These are phyloP conservation scores for Fusarium multiceps DNA, from an alignment of 2,329 filamentous ascomycete species.

Conservation along the genomic window DNA sequence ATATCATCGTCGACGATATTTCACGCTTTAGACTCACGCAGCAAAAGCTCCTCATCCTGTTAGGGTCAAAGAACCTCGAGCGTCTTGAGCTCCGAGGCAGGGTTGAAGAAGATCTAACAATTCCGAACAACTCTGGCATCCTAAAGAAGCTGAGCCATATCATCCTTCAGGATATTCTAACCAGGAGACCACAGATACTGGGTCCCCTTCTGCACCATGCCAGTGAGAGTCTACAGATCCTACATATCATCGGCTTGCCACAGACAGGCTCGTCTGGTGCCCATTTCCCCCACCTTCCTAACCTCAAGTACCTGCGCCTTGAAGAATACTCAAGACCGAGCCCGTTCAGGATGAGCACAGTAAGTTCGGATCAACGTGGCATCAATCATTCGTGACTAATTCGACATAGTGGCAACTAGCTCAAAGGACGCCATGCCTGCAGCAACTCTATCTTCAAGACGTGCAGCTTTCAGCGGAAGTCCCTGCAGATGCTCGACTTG, in stretches of 20 bases:
- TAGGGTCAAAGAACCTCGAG: conserved; percentile 46
- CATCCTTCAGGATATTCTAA: conserved; percentile 38
- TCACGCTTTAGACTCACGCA: conserved; percentile 47
- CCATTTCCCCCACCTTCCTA: conserved; percentile 42
- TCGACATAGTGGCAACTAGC: conserved; percentile 42
- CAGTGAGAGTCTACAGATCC: conserved; percentile 38
- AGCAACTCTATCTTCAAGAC: conserved; percentile 50
- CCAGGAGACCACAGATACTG: conserved; percentile 26
- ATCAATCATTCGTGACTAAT: conserved; percentile 16
- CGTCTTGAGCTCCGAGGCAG: conserved; percentile 37
- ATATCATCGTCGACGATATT: conserved; percentile 45
- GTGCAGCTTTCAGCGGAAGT: conserved; percentile 36
- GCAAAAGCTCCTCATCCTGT: conserved; percentile 45
- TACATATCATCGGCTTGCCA: conserved; percentile 43
- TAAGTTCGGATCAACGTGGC: conserved; percentile 16
- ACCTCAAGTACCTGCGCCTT: conserved; percentile 47
- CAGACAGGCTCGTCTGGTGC: conserved; percentile 10
- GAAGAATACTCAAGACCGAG: conserved; percentile 39
- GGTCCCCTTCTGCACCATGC: conserved; percentile 37
- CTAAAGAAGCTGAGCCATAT: conserved; percentile 40
- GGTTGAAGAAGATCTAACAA: conserved; percentile 37
- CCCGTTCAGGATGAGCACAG: conserved; percentile 35
- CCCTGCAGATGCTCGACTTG: conserved; percentile 19
- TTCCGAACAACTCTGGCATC: conserved; percentile 28
- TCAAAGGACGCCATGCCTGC: conserved; percentile 44